These are phyloP conservation scores for Chlorella ohadii DNA, from an alignment of 139 green algal species.

Conservation along the genomic window DNA sequence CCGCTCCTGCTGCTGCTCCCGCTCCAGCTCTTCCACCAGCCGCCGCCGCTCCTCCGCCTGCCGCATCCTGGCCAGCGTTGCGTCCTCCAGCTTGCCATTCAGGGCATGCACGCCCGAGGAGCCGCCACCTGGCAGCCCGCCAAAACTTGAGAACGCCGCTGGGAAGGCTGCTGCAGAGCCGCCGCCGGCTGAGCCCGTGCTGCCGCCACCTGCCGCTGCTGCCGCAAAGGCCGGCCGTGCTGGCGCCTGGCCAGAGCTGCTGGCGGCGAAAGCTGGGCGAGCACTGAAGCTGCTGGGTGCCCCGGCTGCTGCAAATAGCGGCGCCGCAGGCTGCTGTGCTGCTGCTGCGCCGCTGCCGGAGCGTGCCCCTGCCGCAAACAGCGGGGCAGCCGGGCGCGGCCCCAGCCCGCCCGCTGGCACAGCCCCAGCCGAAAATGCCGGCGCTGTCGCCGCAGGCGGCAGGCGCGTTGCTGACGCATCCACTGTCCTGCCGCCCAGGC, in stretches of 20 bases:
- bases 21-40: conserved; percentile 36
- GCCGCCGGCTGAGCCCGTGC: background rate
- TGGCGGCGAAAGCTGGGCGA: background rate
- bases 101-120: background rate
- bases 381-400: background rate
- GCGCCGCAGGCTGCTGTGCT: background rate
- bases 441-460: background rate
- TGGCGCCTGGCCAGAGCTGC: background rate
- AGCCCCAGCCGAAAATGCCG: background rate
- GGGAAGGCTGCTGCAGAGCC: background rate
- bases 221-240: background rate
- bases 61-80: conserved; percentile 41
- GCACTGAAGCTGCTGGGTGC: background rate
- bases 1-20: conserved; percentile 2
- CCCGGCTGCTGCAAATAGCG: conserved; percentile 7
- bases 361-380: conserved; percentile 12
- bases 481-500: background rate
- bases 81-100: conserved; percentile 30
- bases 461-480: background rate
- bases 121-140: background rate
- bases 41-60: conserved; percentile 42
- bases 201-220: background rate
- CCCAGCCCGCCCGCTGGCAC: background rate
- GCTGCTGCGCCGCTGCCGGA: background rate
- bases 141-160: background rate